A percentile compares a stretch with the other conserved stretches of the same genome.
These are phyloP conservation scores for Cladosporium colombiae DNA, from an alignment of 2,329 filamentous ascomycete species.

Conservation along the genomic window DNA sequence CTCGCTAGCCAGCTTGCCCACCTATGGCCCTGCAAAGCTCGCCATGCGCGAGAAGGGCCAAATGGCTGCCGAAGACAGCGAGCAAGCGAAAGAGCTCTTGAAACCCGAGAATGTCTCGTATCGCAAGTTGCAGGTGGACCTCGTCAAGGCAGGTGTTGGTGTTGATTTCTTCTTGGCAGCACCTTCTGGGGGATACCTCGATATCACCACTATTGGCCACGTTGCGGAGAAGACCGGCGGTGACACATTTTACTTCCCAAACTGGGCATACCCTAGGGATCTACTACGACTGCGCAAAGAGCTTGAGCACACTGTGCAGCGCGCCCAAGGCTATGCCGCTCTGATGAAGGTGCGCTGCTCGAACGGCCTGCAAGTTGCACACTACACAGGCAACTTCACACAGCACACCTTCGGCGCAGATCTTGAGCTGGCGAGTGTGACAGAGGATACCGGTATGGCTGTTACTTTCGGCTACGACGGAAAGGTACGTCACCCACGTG, in stretches of 20 bases:
- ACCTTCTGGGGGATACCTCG: conserved; percentile 85
- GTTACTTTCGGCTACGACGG: conserved; percentile 95
- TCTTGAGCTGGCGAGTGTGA: conserved; percentile 87
- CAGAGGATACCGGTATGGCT: conserved; percentile 89
- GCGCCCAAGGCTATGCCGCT: conserved; percentile 92
- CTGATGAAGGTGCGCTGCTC: conserved; percentile 98
- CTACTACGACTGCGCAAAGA: conserved; percentile 80
- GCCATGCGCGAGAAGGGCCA: conserved; percentile 84
- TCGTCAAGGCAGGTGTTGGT: conserved; percentile 84
- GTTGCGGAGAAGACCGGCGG: conserved; percentile 87
- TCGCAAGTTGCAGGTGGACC: conserved; percentile 81
- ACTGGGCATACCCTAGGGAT: conserved; percentile 87
- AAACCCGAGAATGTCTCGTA: conserved; percentile 86
- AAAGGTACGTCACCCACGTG: conserved; percentile 52
- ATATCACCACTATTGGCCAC: conserved; percentile 89
- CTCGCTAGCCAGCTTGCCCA: conserved; percentile 82
- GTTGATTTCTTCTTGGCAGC: conserved; percentile 94
- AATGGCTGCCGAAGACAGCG: conserved; percentile 79
- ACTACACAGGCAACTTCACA: conserved; percentile 95
- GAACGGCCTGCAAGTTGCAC: conserved; percentile 87
- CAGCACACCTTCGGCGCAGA: conserved; percentile 95
- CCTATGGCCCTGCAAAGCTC: conserved; percentile 83
- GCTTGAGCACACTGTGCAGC: conserved; percentile 79
- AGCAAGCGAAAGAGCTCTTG: conserved; percentile 89
- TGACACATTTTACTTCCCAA: conserved; percentile 95